Evolutionary conservation across 192 early-diverging fungal genomes (phyloP), one percentile per base, ranked within the genome.

Genomic region (Gamsiella multidivaricata): DNA sequence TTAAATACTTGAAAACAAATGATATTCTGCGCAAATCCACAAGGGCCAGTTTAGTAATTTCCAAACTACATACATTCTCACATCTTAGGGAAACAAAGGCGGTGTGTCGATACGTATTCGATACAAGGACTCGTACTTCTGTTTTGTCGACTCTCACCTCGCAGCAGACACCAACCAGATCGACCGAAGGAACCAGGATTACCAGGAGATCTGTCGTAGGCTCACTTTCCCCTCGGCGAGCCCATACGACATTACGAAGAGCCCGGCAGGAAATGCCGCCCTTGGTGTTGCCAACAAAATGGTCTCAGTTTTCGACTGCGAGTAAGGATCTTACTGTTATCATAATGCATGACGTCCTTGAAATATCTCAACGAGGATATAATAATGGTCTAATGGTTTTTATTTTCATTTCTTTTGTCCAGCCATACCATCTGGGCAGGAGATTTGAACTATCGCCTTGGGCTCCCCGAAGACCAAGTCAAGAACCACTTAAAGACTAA

Each of bases 71-170:
- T n/a, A n/a, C n/a, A n/a, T n/a, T n/a, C n/a, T n/a, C n/a, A n/a
- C n/a, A n/a, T n/a, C n/a, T n/a, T 71, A 91, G 91, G 97, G 96
- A 37, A 99, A 99, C 81, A 99, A 99, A 84, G 97, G 97, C 22
- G 94, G 91, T 0, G 92, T 95, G 8, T 91, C 91, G 3, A 88
- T 97, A 37, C 86, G 96, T 22, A 74, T 98, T 46, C 81, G 87
- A 20, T 88, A 89, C 52, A 72, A 88, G 45, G 94, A 96, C 68
- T 91, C 94, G 5, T 94, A 93, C 54, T 29, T 97, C 3, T 91
- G 91, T 49, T 91, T 97, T 78, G 91, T 99, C n/a, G 94, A 91
- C 64, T 86, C 89, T 33, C 97, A 99, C 74, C 79, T 99, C 47
- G 97, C 97, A 0, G 95, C 95, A 4, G 93, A 95, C 65, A 82